Base-by-base conservation (phyloP, 108 stramenopile species). In the Cylindrotheca closterium region DNA sequence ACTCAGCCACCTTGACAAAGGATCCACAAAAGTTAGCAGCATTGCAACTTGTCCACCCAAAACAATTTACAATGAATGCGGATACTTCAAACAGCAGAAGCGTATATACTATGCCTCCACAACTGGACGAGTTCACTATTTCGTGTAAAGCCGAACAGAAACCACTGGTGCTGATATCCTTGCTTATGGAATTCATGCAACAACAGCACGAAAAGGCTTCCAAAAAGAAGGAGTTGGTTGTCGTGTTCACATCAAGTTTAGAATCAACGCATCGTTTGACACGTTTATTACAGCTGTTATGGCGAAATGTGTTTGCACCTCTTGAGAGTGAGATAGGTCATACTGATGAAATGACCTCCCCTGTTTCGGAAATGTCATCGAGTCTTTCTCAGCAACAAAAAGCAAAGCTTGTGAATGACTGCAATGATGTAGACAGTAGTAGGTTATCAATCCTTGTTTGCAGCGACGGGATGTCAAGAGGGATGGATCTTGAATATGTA, bases 21-120 rank as follows among this genome's bases (percentile, higher is more conserved):
- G 95, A 98, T 85, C 97, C 97, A 10, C 95, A 92, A 71, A 98
- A 98, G 61, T 84, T 98, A 30, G 88, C 95, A 2, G 50, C 88
- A 22, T 80, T 96, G 15, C 85, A 82, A 27, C 75, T 98, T 26
- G 69, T 80, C 19, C 89, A 96, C 77, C 95, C 97, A 5, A 87
- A 94, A 55, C 76, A 93, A 30, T 96, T 85, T 69, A 86, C 87
- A 59, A 92, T 90, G 0, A 51, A 25, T 8, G 31, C 52, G n/a
- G 32, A 60, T 23, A 24, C 26, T 17, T 45, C 52, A 26, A 47
- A 42, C 10, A 46, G 17, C 4, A 63, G 55, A 2, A 63, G 75
- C 51, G 50, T 70, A 29, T 70, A 78, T 54, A 29, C 81, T 68
- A 73, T 96, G 93, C 75, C 83, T 2, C 50, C 54, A 4, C 61